phyloP scores from a whole-genome alignment of 73 alveolate genomes.

The Paramecium octaurelia region DNA sequence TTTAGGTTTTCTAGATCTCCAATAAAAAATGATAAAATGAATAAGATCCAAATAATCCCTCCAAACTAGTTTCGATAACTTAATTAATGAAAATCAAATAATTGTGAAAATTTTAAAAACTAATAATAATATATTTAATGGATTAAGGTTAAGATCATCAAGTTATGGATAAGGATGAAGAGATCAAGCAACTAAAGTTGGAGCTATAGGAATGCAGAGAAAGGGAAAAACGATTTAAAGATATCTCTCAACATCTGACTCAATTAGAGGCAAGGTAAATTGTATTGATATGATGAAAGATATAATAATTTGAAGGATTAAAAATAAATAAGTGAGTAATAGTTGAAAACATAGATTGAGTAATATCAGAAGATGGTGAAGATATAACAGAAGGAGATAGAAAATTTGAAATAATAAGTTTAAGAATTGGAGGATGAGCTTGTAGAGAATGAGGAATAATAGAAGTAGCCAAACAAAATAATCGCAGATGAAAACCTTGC shows the following conservation, averaged over 20 bases:
- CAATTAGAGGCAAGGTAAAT: background rate
- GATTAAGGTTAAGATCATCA: background rate
- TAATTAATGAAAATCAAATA: background rate
- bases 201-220: background rate
- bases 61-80: no score
- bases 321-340: background rate
- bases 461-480: background rate
- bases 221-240: background rate
- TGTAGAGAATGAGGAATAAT: background rate
- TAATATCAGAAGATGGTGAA: background rate
- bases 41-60: no score
- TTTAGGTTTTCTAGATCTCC: no score
- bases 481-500: background rate
- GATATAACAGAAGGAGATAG: background rate
- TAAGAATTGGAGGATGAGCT: background rate
- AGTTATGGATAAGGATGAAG: background rate
- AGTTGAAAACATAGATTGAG: background rate
- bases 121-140: background rate
- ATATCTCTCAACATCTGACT: background rate
- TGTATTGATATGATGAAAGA: background rate
- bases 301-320: background rate
- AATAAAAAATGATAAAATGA: no score
- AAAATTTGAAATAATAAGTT: background rate
- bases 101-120: background rate
- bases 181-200: background rate